These are phyloP conservation scores for Ziziphus jujuba DNA, from an alignment of 306 rosid genomes.

Conservation along the genomic window DNA sequence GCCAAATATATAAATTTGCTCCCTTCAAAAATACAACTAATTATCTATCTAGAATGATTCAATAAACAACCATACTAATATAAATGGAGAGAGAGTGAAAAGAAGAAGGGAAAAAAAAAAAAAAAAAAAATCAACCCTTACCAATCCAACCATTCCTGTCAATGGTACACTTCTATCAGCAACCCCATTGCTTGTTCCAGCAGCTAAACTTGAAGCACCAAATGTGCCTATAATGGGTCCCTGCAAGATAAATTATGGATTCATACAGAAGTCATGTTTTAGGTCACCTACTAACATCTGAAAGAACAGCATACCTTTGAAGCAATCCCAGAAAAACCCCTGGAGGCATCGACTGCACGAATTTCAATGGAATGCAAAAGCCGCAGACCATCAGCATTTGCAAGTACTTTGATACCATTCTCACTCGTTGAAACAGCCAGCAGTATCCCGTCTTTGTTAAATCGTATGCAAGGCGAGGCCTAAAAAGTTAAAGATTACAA, in stretches of 20 bases:
- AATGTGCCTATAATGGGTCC: slow-evolving; percentile 1
- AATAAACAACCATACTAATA: not conserved
- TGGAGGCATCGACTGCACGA: not conserved
- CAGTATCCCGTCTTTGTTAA: slow-evolving; percentile 46
- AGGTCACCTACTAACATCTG: not conserved
- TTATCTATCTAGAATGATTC: not conserved
- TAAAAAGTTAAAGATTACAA: slow-evolving; percentile 9
- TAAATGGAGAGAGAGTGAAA: too few relatives aligned
- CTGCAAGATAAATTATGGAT: slow-evolving; percentile 10
- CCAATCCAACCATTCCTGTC: not conserved
- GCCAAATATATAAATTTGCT: not conserved
- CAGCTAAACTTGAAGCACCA: slow-evolving; percentile 11
- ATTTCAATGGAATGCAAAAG: slow-evolving; percentile 9
- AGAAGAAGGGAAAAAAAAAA: too few relatives aligned
- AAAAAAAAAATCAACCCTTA: not conserved
- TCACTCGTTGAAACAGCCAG: slow-evolving; percentile 49
- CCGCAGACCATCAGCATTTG: slow-evolving; percentile 10
- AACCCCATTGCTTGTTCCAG: slow-evolving; percentile 2
- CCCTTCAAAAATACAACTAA: not conserved
- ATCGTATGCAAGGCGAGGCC: slow-evolving; percentile 44
- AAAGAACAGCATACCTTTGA: not conserved
- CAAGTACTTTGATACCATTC: slow-evolving; percentile 47
- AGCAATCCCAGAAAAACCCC: slow-evolving; percentile 1
- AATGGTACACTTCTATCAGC: not conserved
- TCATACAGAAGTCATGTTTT: not conserved